Evolutionary conservation across 2,329 filamentous ascomycete species (phyloP), one percentile per base, ranked within the genome.

Genomic region (Fusarium euwallaceae): DNA sequence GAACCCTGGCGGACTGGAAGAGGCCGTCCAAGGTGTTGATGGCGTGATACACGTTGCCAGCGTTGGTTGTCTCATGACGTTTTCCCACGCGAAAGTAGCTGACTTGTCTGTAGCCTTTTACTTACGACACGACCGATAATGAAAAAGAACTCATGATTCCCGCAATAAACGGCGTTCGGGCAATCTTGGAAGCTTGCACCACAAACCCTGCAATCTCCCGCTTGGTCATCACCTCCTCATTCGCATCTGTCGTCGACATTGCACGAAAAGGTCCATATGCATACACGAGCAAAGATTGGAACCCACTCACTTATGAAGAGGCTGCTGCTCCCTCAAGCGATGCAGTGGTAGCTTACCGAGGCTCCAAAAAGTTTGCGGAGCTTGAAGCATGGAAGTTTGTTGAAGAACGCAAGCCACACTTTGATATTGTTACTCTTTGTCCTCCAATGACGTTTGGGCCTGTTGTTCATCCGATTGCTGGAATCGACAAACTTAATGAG

Each of bases 221-320:
- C 7, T 51, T 85, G 39, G 83, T 91, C 53, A 88, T 93, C 72
- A 93, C 91, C 1, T 92, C 90, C 4, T 93, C 91, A 2, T 93
- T 93, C 76, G 92, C 91, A n/a, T 86, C 91, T 0, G 91, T 93
- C 20, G 77, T 92, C 59, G 85, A 92, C 74, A 73, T 82, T 2
- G 77, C 75, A 51, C 86, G 87, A 64, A 86, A 86, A 27, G 84
- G 81, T 29, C 84, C 85, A 71, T 87, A 89, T 74, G 85, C 82
- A 3, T 91, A 90, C 78, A 86, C 85, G 0, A 88, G 87, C 64
- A 79, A 82, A 2, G 88, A 90, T 75, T 91, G 89, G 89, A 90
- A 90, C 74, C 88, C 88, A 0, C 83, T 90, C 22, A 90, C 87
- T 0, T 82, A 83, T 16, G 84, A 89, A 61, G 84, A 90, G 69